Base-by-base conservation (phyloP, 2,329 filamentous ascomycete genomes). In the Hymenoscyphus linearis region DNA sequence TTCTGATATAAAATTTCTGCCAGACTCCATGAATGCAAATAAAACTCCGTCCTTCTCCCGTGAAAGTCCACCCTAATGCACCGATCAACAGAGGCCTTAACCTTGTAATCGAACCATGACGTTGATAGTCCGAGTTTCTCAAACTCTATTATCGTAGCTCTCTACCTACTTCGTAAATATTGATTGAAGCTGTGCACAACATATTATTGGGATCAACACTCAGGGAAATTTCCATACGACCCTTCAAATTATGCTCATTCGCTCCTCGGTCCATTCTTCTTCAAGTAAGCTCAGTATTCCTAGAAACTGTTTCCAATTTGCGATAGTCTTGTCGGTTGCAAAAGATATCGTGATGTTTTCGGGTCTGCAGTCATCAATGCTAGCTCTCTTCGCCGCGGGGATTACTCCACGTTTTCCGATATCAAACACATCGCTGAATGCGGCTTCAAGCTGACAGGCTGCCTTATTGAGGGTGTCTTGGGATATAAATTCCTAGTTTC, bases 331-430 rank as follows among this genome's bases (percentile, higher is more conserved):
- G 26, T 69, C 60, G 2, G 61, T 64, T 22, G 69, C 64, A 35
- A 63, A 68, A 25, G 68, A 61, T n/a, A 70, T 68, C 0, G 68
- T 70, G 16, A 70, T 57, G 12, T 68, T 69, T 40, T 69, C 67
- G 36, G 60, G 62, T 27, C 65, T 60, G 3, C 67, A 66, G 55
- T 70, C 67, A 36, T 69, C 68, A 16, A 69, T 64, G 58, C 65
- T 64, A 1, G 63, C 67, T 22, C 67, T 67, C 65, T 68, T 68
- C 1, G 64, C 67, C 66, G 68, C 64, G 10, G 65, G 65, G 3
- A 61, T 57, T 40, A 64, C 62, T 13, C 67, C 68, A 37, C 66
- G 68, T 36, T 68, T 70, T 54, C 60, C 63, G 3, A 70, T 59
- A 2, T 65, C 63, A 34, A 68, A 67, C 4, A 58, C 55, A 12